Conservation (phyloP, 345 rosid species). For the Eucalyptus erythrocorys region DNA sequence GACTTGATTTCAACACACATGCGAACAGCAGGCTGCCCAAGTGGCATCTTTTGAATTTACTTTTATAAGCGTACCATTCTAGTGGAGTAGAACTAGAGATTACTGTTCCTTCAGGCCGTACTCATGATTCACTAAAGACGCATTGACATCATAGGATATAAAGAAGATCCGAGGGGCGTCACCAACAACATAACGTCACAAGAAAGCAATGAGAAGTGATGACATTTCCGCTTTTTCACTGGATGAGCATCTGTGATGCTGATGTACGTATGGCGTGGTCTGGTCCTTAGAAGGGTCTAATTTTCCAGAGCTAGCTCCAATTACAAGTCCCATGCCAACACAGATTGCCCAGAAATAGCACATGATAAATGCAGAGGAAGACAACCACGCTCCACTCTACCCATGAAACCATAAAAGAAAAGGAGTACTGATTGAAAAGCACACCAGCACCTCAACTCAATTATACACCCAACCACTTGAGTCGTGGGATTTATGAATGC, state of each 20-base stretch:
- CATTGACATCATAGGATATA: not conserved
- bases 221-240: not conserved
- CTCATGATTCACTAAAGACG: not conserved
- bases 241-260: not conserved
- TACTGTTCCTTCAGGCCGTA: not conserved
- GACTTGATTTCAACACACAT: not conserved
- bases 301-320: not conserved
- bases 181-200: not conserved
- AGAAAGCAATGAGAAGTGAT: not conserved
- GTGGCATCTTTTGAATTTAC: not conserved
- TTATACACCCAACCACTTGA: not conserved
- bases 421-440: not conserved
- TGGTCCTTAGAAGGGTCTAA: not conserved
- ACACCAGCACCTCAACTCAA: not conserved
- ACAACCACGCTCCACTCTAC: not conserved
- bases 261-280: not conserved
- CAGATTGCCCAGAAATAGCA: not conserved
- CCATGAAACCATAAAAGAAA: not conserved
- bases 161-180: not conserved
- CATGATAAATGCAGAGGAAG: not conserved
- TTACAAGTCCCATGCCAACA: not conserved
- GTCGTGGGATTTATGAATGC: not conserved
- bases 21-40: not conserved
- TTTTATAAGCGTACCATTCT: not conserved
- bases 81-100: not conserved